Percentiles rank a stretch among this genome's conserved stretches.
Conservation (phyloP, 106 monocot genomes). For the Acanthochlamys bracteata region DNA sequence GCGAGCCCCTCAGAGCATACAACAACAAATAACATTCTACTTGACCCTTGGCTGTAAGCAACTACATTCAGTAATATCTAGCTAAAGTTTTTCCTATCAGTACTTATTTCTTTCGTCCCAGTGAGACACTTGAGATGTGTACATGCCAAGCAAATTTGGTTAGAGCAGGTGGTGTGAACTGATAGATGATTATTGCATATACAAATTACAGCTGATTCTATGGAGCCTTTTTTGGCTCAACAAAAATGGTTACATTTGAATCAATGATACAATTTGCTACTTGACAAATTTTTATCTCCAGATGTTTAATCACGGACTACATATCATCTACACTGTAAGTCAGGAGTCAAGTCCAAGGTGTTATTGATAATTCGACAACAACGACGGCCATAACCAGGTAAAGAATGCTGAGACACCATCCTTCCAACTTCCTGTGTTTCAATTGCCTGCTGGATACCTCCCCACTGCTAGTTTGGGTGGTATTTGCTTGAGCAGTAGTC, state of each 20-base stretch:
- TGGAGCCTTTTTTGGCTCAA: not conserved
- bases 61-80: no score
- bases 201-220: no score
- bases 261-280: not conserved
- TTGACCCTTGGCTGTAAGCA: no score
- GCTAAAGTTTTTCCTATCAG: no score
- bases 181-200: not conserved
- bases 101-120: no score
- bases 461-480: conserved; percentile 11
- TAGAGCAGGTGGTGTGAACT: not conserved
- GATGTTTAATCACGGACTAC: not conserved
- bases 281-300: not conserved
- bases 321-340: not conserved
- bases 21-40: no score
- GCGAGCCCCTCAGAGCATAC: no score
- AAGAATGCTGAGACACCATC: conserved; percentile 1
- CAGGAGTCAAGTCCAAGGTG: conserved; percentile 17
- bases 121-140: not conserved
- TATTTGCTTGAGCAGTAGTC: conserved; percentile 8
- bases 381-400: conserved; percentile 10
- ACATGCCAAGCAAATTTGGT: no score
- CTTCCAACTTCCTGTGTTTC: conserved; percentile 13
- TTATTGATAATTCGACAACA: not conserved
- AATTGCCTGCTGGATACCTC: conserved; percentile 14
- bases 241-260: not conserved